Evolutionary conservation across 108 stramenopile genomes (phyloP).

Genomic region (Skeletonema grethae): DNA sequence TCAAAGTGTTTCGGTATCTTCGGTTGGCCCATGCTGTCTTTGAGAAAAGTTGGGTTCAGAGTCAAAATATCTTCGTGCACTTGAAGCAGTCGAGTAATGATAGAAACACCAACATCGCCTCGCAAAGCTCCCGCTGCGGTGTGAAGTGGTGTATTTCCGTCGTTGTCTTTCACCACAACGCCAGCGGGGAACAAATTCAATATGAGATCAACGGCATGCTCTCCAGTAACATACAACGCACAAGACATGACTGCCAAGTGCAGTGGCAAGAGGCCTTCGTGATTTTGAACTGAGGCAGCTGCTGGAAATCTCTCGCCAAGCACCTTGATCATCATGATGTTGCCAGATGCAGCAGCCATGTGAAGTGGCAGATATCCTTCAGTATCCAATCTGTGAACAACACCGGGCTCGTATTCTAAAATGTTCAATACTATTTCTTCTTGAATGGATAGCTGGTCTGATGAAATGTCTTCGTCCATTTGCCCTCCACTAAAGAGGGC

Average conservation of each 20-base stretch:
- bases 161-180: conserved; percentile 75
- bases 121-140: conserved; percentile 62
- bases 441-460: conserved; percentile 45
- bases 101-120: conserved; percentile 65
- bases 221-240: conserved; percentile 38
- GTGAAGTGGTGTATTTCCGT: conserved; percentile 86
- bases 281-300: conserved; percentile 87
- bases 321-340: conserved; percentile 72
- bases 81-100: conserved; percentile 68
- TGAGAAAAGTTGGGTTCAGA: conserved; percentile 15
- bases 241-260: conserved; percentile 73
- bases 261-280: conserved; percentile 83
- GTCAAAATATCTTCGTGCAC: conserved; percentile 61
- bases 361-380: conserved; percentile 89
- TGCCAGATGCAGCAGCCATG: conserved; percentile 77
- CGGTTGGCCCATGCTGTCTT: conserved; percentile 7
- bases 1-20: conserved; percentile 49
- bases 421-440: conserved; percentile 57
- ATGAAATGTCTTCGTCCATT: conserved; percentile 14
- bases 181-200: conserved; percentile 71
- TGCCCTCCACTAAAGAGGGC: conserved; percentile 69
- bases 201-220: conserved; percentile 39
- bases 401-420: conserved; percentile 65
- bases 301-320: conserved; percentile 73
- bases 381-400: conserved; percentile 80